A percentile compares a stretch with the other conserved stretches of the same genome.
Evolutionary conservation across 163 green algal species (phyloP).

Genomic region (Scenedesmus sp.): DNA sequence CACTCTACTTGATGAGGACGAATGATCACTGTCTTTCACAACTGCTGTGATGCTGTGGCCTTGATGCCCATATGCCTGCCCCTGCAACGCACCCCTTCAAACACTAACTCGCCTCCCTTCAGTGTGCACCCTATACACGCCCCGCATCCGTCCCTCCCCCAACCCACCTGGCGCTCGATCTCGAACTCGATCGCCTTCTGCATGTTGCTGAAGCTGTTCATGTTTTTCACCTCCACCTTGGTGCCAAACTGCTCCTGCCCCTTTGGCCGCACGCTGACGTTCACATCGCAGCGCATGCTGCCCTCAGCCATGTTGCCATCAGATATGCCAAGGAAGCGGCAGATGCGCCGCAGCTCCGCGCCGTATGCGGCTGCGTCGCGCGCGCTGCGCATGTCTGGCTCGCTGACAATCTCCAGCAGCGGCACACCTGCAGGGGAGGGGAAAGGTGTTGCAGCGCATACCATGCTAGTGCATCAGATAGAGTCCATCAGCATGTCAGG

Average conservation of each 20-base stretch:
- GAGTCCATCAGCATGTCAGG: background rate
- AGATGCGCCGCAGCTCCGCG: constrained; percentile 90
- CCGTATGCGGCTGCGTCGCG: constrained; percentile 92
- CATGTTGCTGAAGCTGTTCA: constrained; percentile 98
- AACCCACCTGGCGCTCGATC: constrained; percentile 79
- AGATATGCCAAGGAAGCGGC: constrained; percentile 89
- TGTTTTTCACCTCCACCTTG: constrained; percentile 99
- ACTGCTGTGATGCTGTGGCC: no score
- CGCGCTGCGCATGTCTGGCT: constrained; percentile 91
- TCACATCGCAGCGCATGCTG: constrained; percentile 96
- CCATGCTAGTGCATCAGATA: background rate
- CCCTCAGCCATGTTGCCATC: constrained; percentile 96
- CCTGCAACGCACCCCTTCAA: no score
- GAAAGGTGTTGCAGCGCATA: background rate
- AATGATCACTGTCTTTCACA: no score
- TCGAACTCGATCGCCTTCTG: constrained; percentile 81
- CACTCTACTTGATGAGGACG: no score
- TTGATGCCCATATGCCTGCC: no score
- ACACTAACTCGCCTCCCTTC: no score
- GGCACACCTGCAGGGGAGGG: constrained; percentile 78
- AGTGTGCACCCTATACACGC: no score
- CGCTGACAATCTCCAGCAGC: constrained; percentile 97
- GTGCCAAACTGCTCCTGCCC: constrained; percentile 85
- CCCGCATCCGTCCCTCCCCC: no score
- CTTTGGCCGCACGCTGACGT: constrained; percentile 86